Conservation (phyloP, 352 stramenopile species). For the Globisporangium mamillatum region DNA sequence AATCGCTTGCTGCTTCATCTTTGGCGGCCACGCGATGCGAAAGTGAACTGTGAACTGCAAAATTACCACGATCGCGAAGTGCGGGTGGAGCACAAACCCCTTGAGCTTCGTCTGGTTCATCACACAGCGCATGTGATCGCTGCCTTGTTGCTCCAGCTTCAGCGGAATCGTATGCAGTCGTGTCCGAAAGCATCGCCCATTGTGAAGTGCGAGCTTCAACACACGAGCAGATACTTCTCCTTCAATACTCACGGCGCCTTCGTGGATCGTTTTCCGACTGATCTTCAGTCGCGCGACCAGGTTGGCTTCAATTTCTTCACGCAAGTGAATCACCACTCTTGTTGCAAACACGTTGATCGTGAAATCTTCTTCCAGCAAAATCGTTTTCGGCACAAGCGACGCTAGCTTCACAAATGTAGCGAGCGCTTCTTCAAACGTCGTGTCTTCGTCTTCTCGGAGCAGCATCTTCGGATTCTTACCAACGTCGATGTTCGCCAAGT, state of each 20-base stretch:
- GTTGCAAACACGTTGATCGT: constrained; percentile 47
- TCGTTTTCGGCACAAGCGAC: constrained; percentile 55
- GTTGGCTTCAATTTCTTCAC: constrained; percentile 66
- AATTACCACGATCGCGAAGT: constrained; percentile 78
- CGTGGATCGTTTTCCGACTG: constrained; percentile 53
- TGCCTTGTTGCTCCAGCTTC: constrained; percentile 60
- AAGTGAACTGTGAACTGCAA: constrained; percentile 89
- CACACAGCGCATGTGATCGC: constrained; percentile 60
- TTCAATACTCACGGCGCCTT: constrained; percentile 44
- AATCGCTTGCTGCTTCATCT: constrained; percentile 61
- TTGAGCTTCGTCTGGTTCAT: constrained; percentile 50
- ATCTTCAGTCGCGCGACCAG: constrained; percentile 60
- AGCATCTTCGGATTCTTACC: constrained; percentile 63
- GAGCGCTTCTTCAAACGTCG: constrained; percentile 49
- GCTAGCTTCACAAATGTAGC: constrained; percentile 56
- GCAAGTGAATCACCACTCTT: constrained; percentile 64
- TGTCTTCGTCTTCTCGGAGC: constrained; percentile 39
- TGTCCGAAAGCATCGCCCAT: constrained; percentile 79
- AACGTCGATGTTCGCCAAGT: constrained; percentile 65
- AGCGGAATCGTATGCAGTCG: constrained; percentile 62
- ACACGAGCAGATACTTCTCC: constrained; percentile 72
- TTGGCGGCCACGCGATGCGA: constrained; percentile 60
- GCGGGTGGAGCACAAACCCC: constrained; percentile 74
- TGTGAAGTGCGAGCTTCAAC: constrained; percentile 87
- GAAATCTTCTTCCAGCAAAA: constrained; percentile 60